Evolutionary conservation across 2,329 filamentous ascomycete species (phyloP), one percentile per base, ranked within the genome.

Genomic region (Fusarium tuaranense): DNA sequence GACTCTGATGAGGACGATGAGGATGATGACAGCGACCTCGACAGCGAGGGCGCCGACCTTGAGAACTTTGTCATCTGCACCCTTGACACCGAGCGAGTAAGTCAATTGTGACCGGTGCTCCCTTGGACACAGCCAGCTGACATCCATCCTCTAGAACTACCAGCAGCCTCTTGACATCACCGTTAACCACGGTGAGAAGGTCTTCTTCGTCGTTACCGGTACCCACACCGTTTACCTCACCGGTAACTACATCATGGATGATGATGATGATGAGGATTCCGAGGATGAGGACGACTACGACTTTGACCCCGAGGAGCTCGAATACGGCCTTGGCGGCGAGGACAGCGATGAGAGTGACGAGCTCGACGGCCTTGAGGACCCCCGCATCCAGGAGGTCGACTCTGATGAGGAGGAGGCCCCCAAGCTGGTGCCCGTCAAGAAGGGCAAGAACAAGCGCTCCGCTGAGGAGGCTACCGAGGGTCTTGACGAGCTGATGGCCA

Each of bases 51-150:
- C 30, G 84, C 89, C 63, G 91, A 95, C 80, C 87, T 96, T 63
- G 95, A 98, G 84, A 94, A 98, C 87, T 94, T 94, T 79, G 95
- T 98, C 78, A 87, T 99, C 79, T 99, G 97, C 91, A 99, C 97
- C 72, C 91, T 99, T 65, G 95, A 98, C 86, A 94, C 95, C 36
- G 92, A 95, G 84, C 94, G 93, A 87, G 97, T 98, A 92, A 83
- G 89, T 32, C 57, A 44, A 34, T 51, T 30, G 20, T 38, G 59
- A 59, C 22, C 44, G 14, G 14, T 16, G 22, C 32, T 48, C 46
- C 16, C 7, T 39, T 22, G 22, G 46, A 36, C 27, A 14, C 39
- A 63, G 8, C 16, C 60, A 48, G 53, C 78, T 85, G 78, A 85
- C 78, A 65, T 41, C 48, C 36, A 53, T 12, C 65, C 22, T 38